Base-by-base conservation (phyloP, 805 yeast species). In the Nakazawaea laoshanensis region DNA sequence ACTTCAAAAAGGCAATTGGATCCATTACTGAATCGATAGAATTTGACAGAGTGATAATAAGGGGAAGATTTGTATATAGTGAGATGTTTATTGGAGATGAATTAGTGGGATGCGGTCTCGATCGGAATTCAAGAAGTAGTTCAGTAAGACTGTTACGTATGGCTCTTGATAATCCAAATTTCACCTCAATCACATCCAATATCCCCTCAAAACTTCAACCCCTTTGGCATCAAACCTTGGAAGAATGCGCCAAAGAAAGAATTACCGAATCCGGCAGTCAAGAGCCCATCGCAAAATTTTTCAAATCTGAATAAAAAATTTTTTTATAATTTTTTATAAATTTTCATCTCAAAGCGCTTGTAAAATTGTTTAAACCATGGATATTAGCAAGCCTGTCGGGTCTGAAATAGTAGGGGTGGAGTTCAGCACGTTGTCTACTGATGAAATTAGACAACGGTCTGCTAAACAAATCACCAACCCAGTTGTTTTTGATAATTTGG, bases 391-490 rank as follows among this genome's bases (percentile, higher is more conserved):
- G 53, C 97, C 98, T 31, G 89, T 87, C 32, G 98, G 98, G 41
- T 81, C 97, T 27, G 94, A 85, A 61, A 85, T 92, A 56, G 65
- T 74, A 27, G 78, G 94, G 46, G 96, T 92, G 44, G 96, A 89
- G 61, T 94, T 92, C 59, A 82, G 92, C 32, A 78, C 88, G 46
- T 65, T 88, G 44, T 65, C 86, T 21, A 67, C 89, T 11, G 77
- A 75, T 35, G 98, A 94, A 50, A 78, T 92, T 50, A 71, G 89
- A 47, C 70, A 74, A 48, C 65, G 89, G 25, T 86, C 96, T 20
- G 97, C 95, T 33, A 89, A 88, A 56, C 97, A 92, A 64, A 78
- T 92, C 59, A 83, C 94, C 38, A 87, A 86, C 51, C 96, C 98
- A 13, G 79, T 86, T 23, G 96, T 87, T n/a, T 80, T 92, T 49